Conservation (phyloP, 768 basidiomycete genomes). For the Agaricus subrufescens region DNA sequence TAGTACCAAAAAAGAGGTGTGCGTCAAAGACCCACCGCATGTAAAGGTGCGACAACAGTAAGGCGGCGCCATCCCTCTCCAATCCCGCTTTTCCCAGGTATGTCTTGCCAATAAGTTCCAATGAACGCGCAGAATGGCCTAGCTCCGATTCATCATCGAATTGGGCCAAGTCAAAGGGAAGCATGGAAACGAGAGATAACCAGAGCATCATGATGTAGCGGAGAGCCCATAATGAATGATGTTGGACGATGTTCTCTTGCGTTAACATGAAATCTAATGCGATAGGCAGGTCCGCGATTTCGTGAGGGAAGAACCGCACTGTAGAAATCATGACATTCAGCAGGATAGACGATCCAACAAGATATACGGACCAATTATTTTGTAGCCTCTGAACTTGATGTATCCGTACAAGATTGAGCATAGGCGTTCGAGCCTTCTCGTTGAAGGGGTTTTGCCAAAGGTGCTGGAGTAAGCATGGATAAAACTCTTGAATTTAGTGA, state of each 20-base stretch:
- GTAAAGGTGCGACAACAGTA: conserved; percentile 79
- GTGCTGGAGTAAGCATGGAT: conserved; percentile 37
- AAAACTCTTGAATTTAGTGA: conserved; percentile 55
- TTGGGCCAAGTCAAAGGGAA: conserved; percentile 87
- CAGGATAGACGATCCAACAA: conserved; percentile 1
- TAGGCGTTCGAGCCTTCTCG: conserved; percentile 44
- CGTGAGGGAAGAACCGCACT: conserved; percentile 96
- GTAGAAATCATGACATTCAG: conserved; percentile 7
- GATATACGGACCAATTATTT: conserved; percentile 69
- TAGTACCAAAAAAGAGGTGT: not conserved
- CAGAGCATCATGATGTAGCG: conserved; percentile 85
- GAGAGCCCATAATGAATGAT: conserved; percentile 63
- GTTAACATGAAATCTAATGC: conserved; percentile 61
- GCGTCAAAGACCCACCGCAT: conserved; percentile 49
- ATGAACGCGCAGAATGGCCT: conserved; percentile 47
- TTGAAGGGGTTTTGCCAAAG: conserved; percentile 23
- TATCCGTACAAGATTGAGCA: conserved; percentile 70
- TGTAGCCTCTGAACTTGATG: conserved; percentile 86
- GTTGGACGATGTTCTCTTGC: conserved; percentile 37
- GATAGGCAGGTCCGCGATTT: conserved; percentile 75
- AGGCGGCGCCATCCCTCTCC: conserved; percentile 79
- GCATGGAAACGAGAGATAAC: conserved; percentile 91
- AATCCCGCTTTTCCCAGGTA: conserved; percentile 69
- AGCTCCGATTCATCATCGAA: conserved; percentile 62
- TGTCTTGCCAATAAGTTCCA: conserved; percentile 56